These are phyloP conservation scores for Fusarium chuoi DNA, from an alignment of 2,329 filamentous ascomycete genomes.

Conservation along the genomic window DNA sequence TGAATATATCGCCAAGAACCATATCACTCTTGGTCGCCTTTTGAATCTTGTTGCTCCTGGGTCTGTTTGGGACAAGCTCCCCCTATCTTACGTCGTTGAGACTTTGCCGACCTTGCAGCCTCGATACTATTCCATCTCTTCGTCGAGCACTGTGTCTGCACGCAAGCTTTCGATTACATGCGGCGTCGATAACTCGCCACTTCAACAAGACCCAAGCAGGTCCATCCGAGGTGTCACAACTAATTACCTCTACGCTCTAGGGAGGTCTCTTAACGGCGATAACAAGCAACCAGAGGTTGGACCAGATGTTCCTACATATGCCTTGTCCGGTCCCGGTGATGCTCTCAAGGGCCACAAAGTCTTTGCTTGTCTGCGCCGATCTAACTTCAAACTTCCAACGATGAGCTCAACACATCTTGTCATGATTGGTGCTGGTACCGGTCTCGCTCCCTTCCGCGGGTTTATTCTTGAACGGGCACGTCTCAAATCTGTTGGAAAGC, in stretches of 20 bases:
- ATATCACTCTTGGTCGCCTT: conserved; percentile 43
- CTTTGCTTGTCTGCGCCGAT: conserved; percentile 41
- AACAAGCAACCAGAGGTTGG: not conserved
- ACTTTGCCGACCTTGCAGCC: conserved; percentile 62
- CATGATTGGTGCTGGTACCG: conserved; percentile 63
- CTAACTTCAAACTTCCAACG: conserved; percentile 58
- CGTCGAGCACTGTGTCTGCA: conserved; percentile 55
- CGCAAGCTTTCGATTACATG: conserved; percentile 41
- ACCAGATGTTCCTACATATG: conserved; percentile 3
- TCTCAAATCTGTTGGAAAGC: conserved; percentile 33
- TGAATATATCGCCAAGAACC: conserved; percentile 31
- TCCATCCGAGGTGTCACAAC: conserved; percentile 40
- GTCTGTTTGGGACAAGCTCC: conserved; percentile 36
- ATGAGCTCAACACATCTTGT: conserved; percentile 57
- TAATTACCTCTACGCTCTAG: conserved; percentile 42
- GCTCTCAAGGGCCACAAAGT: conserved; percentile 28
- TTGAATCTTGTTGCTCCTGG: conserved; percentile 30
- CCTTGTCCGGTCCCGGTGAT: conserved; percentile 29
- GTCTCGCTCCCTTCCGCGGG: conserved; percentile 55
- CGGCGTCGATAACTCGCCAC: conserved; percentile 29
- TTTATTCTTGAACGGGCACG: conserved; percentile 43
- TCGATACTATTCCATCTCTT: conserved; percentile 71
- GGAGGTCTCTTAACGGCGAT: conserved; percentile 16
- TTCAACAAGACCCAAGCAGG: conserved; percentile 19
- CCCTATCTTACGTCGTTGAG: conserved; percentile 64